Evolutionary conservation across 495 filamentous ascomycete genomes (phyloP), one percentile per base, ranked within the genome.

Genomic region (Penicillium subrubescens): DNA sequence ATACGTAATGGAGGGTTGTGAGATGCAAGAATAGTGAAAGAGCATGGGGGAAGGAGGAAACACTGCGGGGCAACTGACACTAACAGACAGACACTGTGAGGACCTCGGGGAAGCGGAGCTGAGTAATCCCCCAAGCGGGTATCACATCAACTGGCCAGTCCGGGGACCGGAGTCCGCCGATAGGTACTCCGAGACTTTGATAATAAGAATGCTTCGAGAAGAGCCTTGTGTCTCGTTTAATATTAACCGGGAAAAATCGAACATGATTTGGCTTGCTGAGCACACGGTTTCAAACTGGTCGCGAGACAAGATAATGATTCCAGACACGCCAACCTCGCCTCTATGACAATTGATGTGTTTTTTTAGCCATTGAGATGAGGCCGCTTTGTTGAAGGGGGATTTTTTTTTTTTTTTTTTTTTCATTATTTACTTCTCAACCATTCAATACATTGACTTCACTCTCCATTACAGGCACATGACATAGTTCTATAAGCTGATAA

Each of bases 141-240:
- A 11, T 35, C 10, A 3, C 35, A 5, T 17, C n/a, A 35, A 35
- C 44, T 48, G 53, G 31, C 17, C 29, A 21, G 48, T 17, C 25
- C 48, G 48, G 46, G 21, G 39, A 50, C 35, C 51, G 53, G 41
- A 50, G 39, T 29, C 39, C 25, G 15, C 61, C 55, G 53, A 52
- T 23, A 12, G 53, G 43, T 23, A 12, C 29, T 35, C 21, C 8
- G 43, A 23, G 8, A 17, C 14, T 46, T 21, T 7, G 29, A 31
- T 31, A n/a, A n/a, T n/a, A n/a, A n/a, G n/a, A n/a, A 27, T 27
- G 4, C 25, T 27, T 4, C 25, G 25, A 27, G 25, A 27, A 27
- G 25, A 27, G 25, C 25, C n/a, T n/a, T n/a, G n/a, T n/a, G n/a
- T n/a, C n/a, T n/a, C n/a, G n/a, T n/a, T n/a, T 1, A 27, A 27